Percentiles rank a stretch among this genome's conserved stretches.
phyloP scores from a whole-genome alignment of 2,329 filamentous ascomycete genomes.

The Aspergillus sojae region DNA sequence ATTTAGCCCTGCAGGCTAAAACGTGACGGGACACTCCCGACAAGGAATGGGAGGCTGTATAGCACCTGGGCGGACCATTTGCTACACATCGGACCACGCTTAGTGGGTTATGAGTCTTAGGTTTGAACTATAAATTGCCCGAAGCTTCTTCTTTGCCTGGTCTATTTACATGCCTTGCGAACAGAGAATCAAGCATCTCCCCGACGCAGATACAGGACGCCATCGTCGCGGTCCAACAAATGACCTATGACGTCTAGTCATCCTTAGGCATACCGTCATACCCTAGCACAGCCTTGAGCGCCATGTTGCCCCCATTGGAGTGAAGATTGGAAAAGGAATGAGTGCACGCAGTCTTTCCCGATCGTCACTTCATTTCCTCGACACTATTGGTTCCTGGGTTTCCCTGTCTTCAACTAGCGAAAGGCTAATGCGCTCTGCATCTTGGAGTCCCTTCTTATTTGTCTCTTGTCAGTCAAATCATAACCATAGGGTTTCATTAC shows the following conservation, averaged over 20 bases:
- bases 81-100: not conserved
- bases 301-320: not conserved
- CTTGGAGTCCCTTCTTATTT: not conserved
- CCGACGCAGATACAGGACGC: not conserved
- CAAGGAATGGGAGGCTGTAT: not conserved
- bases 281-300: not conserved
- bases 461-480: not conserved
- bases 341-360: not conserved
- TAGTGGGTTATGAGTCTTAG: not conserved
- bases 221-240: not conserved
- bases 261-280: not conserved
- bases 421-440: not conserved
- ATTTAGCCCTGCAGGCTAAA: not conserved
- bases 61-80: not conserved
- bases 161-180: not conserved
- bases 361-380: not conserved
- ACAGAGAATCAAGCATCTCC: not conserved
- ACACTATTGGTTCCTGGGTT: not conserved
- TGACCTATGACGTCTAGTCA: not conserved
- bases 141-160: not conserved
- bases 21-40: not conserved
- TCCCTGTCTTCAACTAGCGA: not conserved
- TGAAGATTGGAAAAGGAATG: not conserved
- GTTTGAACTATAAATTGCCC: not conserved
- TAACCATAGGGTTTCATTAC: not conserved